phyloP scores from a whole-genome alignment of 192 early-diverging fungal genomes.

The Gamsiella multidivaricata region DNA sequence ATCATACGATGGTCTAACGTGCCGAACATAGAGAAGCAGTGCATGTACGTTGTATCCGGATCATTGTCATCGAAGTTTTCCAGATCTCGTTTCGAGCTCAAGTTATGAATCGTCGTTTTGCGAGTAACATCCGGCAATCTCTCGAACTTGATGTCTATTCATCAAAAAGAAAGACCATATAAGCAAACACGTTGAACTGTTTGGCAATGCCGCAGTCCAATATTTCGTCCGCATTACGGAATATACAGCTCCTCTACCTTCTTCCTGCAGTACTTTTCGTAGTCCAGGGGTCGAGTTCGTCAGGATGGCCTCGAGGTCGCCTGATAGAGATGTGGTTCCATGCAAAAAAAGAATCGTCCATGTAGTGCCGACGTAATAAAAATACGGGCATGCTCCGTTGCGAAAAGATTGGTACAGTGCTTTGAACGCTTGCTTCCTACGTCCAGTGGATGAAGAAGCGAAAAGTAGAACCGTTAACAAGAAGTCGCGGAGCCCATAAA shows the following conservation, averaged over 20 bases:
- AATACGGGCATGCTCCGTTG: constrained; percentile 40
- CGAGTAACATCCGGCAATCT: constrained; percentile 12
- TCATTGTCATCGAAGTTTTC: constrained; percentile 21
- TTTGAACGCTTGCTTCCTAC: constrained; percentile 47
- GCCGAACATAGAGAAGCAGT: background rate
- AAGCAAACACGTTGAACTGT: no score
- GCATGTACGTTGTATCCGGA: background rate
- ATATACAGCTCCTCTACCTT: constrained; percentile 12
- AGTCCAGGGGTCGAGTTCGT: constrained; percentile 52
- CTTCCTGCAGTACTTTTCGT: constrained; percentile 30
- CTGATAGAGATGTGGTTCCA: constrained; percentile 29
- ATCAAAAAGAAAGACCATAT: background rate
- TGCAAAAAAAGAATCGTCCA: constrained; percentile 49
- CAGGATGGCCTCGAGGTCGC: constrained; percentile 37
- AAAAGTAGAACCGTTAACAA: no score
- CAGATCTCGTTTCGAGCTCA: constrained; percentile 46
- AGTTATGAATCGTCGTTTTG: constrained; percentile 18
- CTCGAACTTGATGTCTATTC: constrained; percentile 27
- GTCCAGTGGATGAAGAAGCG: background rate
- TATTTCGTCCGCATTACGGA: constrained; percentile 21
- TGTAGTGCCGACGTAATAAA: constrained; percentile 46
- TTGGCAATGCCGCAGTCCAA: background rate
- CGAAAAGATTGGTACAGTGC: constrained; percentile 35
- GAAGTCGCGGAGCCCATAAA: no score
- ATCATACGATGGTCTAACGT: no score